Conservation (phyloP, 495 filamentous ascomycete species). For the Annulohypoxylon bovei region DNA sequence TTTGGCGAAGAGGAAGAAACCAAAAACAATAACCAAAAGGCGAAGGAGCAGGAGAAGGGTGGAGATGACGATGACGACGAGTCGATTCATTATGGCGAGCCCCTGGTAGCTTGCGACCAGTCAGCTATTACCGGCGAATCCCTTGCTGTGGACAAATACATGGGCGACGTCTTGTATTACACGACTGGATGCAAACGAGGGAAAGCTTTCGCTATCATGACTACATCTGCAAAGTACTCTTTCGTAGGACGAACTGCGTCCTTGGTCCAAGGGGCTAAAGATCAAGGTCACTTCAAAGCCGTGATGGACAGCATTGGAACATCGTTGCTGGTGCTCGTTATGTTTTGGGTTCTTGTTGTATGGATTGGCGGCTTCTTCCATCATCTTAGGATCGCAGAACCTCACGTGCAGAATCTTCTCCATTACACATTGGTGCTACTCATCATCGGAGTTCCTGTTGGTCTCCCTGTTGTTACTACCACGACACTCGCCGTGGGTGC, state of each 20-base stretch:
- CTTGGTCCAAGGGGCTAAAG: constrained; percentile 75
- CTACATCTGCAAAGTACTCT: constrained; percentile 82
- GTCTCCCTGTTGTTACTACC: constrained; percentile 93
- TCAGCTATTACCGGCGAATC: constrained; percentile 93
- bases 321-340: constrained; percentile 79
- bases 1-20: constrained; percentile 57
- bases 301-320: constrained; percentile 88
- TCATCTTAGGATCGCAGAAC: constrained; percentile 71
- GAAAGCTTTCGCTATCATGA: constrained; percentile 80
- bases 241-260: constrained; percentile 88
- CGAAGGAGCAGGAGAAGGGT: constrained; percentile 66
- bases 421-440: constrained; percentile 86
- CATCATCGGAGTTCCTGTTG: constrained; percentile 94
- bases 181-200: constrained; percentile 91
- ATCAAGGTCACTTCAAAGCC: constrained; percentile 86
- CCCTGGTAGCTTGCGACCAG: constrained; percentile 88
- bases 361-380: constrained; percentile 90
- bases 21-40: constrained; percentile 29
- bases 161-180: constrained; percentile 78
- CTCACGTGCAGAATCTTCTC: constrained; percentile 63
- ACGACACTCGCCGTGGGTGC: constrained; percentile 97
- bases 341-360: constrained; percentile 79
- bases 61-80: constrained; percentile 82
- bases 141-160: constrained; percentile 86
- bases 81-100: constrained; percentile 76